phyloP scores from a whole-genome alignment of 169 alveolate genomes.

The Cryptosporidium sp. region DNA sequence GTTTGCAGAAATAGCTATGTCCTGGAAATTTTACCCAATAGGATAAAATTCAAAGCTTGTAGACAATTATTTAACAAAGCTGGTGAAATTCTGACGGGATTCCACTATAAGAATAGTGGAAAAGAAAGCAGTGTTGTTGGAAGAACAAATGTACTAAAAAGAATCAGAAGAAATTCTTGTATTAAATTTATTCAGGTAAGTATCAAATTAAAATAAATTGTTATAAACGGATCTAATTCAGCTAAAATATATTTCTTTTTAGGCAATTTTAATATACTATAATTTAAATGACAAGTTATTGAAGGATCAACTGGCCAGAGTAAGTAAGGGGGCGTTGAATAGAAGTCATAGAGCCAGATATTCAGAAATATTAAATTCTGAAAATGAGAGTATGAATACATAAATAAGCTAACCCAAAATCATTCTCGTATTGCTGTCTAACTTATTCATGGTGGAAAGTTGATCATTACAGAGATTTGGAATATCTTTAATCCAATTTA shows the following conservation, averaged over 20 bases:
- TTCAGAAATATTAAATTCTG: background rate
- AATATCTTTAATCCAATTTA: conserved; percentile 30
- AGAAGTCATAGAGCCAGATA: conserved; percentile 7
- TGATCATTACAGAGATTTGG: conserved; percentile 43
- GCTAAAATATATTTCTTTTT: background rate
- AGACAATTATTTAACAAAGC: conserved; percentile 7
- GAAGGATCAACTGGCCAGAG: conserved; percentile 17
- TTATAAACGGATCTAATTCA: background rate
- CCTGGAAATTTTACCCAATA: background rate
- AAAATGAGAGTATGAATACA: background rate
- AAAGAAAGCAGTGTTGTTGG: background rate
- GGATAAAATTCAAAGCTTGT: conserved; percentile 29
- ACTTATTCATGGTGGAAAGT: conserved; percentile 21
- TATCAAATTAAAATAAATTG: background rate
- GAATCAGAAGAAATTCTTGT: background rate
- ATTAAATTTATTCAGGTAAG: conserved; percentile 60
- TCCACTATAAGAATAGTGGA: background rate
- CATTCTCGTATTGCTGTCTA: conserved; percentile 33
- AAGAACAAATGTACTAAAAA: conserved; percentile 3
- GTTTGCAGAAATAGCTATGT: conserved; percentile 11
- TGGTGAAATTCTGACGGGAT: conserved; percentile 26
- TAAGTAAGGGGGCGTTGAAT: conserved; percentile 2
- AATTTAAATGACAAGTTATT: conserved; percentile 18
- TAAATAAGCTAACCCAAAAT: conserved; percentile 30
- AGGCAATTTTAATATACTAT: conserved; percentile 52